phyloP scores from a whole-genome alignment of 2,329 filamentous ascomycete species.

The Venturiaceae sp. region DNA sequence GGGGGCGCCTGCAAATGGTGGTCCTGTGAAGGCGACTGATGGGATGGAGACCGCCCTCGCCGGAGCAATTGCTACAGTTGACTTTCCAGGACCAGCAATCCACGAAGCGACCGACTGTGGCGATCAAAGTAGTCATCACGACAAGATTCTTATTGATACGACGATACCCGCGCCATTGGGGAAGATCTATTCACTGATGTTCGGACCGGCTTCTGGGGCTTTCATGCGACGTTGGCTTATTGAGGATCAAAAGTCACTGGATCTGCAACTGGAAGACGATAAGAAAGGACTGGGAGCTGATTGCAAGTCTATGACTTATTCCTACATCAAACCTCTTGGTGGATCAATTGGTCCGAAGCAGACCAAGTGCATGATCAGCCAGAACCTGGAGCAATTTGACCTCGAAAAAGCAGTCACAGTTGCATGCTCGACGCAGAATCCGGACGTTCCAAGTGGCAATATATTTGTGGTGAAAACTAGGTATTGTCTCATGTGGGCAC shows the following conservation, averaged over 20 bases:
- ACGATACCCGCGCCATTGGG: constrained; percentile 78
- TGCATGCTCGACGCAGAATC: constrained; percentile 76
- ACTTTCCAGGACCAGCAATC: constrained; percentile 76
- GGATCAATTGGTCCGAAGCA: constrained; percentile 81
- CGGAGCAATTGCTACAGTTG: constrained; percentile 31
- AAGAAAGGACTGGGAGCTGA: constrained; percentile 69
- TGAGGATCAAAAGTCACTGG: constrained; percentile 77
- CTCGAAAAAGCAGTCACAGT: constrained; percentile 79
- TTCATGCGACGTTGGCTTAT: constrained; percentile 86
- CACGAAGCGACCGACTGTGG: constrained; percentile 81
- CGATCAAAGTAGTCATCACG: constrained; percentile 70
- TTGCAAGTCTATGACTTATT: constrained; percentile 63
- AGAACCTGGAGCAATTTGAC: constrained; percentile 76
- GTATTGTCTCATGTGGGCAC: constrained; percentile 89
- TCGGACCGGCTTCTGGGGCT: constrained; percentile 65
- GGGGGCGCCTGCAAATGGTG: constrained; percentile 26
- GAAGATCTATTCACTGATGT: constrained; percentile 82
- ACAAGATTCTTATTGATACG: constrained; percentile 78
- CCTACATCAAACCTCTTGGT: constrained; percentile 85
- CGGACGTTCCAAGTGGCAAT: constrained; percentile 90
- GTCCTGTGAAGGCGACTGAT: constrained; percentile 22
- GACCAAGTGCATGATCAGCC: constrained; percentile 86
- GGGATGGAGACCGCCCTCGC: background rate
- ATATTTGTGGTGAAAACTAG: constrained; percentile 87
- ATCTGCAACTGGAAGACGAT: constrained; percentile 76